phyloP scores from a whole-genome alignment of 2,329 filamentous ascomycete species.

The Didymella glomerata region DNA sequence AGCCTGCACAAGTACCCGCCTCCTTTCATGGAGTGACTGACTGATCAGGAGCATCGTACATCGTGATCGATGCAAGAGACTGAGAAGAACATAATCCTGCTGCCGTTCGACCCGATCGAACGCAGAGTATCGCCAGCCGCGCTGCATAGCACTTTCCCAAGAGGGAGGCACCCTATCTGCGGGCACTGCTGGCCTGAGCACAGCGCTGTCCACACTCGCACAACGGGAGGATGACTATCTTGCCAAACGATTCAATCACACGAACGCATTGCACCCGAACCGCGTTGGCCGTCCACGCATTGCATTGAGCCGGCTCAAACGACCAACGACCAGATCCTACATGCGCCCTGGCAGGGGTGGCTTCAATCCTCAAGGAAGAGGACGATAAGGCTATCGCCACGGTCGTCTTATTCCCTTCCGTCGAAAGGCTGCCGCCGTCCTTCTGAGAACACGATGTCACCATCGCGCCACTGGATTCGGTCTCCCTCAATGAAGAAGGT shows the following conservation, averaged over 20 bases:
- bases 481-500: slow-evolving; percentile 8
- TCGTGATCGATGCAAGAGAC: background rate
- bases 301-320: background rate
- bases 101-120: background rate
- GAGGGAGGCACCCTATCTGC: background rate
- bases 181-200: background rate
- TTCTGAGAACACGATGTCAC: background rate
- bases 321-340: background rate
- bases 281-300: background rate
- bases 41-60: background rate
- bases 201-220: background rate
- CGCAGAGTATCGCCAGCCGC: background rate
- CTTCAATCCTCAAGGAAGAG: background rate
- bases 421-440: background rate
- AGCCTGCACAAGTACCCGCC: background rate
- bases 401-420: background rate
- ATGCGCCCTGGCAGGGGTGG: background rate
- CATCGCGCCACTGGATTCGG: background rate
- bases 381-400: slow-evolving; percentile 2
- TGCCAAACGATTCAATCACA: background rate
- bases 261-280: background rate
- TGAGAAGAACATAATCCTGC: background rate
- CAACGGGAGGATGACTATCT: background rate
- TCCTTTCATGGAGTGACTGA: background rate
- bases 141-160: background rate